Conservation (phyloP, 768 basidiomycete species). For the Termitomyces sp. region DNA sequence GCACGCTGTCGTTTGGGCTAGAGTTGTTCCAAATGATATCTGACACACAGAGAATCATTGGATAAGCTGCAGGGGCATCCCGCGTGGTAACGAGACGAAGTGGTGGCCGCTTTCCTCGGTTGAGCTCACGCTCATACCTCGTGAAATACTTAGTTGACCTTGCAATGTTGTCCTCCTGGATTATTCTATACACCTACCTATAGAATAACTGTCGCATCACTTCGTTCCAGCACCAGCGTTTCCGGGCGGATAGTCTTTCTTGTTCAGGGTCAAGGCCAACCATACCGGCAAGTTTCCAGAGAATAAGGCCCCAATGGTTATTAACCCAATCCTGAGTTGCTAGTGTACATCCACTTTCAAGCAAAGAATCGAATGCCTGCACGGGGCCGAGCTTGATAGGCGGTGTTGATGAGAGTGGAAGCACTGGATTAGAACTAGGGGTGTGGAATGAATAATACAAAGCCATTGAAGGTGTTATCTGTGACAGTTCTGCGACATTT, state of each 20-base stretch:
- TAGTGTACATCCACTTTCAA: conserved; percentile 54
- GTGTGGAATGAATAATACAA: conserved; percentile 56
- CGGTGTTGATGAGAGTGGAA: conserved; percentile 13
- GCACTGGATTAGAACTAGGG: conserved; percentile 22
- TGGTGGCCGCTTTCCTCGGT: conserved; percentile 72
- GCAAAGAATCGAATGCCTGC: conserved; percentile 51
- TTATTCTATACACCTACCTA: conserved; percentile 42
- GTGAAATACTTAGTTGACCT: not conserved
- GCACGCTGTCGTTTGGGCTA: conserved; percentile 30
- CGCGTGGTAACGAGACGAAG: conserved; percentile 78
- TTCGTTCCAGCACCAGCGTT: conserved; percentile 80
- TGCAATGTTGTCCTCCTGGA: not conserved
- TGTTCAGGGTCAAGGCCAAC: conserved; percentile 64
- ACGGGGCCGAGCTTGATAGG: conserved; percentile 36
- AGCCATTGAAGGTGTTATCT: conserved; percentile 52
- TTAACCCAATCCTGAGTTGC: conserved; percentile 80
- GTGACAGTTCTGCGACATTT: conserved; percentile 41
- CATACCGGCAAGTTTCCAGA: conserved; percentile 95
- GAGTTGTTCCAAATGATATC: conserved; percentile 52
- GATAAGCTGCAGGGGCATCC: conserved; percentile 72
- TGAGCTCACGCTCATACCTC: conserved; percentile 88
- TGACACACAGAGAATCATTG: conserved; percentile 85
- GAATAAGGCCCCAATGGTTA: conserved; percentile 85
- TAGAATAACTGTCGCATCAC: conserved; percentile 82
- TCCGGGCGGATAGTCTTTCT: conserved; percentile 37